These are phyloP conservation scores for Nelumbo lutea DNA, from an alignment of 164 flowering plant genomes.

Conservation along the genomic window DNA sequence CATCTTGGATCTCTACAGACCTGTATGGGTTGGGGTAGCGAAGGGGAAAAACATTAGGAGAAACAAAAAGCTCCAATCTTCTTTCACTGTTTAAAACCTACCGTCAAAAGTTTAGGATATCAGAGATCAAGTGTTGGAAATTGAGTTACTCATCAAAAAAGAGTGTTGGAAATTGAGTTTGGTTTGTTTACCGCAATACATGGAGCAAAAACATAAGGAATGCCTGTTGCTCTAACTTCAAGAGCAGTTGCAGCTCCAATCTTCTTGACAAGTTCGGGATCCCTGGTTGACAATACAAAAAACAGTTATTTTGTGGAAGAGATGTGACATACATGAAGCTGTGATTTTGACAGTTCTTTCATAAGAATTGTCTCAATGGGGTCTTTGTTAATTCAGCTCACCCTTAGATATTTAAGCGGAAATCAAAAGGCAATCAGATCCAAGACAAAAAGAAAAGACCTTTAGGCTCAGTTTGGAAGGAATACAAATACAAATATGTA, in stretches of 20 bases:
- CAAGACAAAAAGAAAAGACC: too few species aligned
- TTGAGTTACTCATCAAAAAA: background rate
- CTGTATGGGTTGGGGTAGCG: slow-evolving; percentile 17
- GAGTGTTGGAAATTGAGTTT: background rate
- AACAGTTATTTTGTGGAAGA: background rate
- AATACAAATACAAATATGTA: too few species aligned
- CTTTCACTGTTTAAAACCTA: background rate
- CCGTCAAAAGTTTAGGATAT: background rate
- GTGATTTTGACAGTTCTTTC: too few species aligned
- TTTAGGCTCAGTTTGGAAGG: too few species aligned
- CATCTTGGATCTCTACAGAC: slow-evolving; percentile 77
- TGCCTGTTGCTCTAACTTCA: slow-evolving; percentile 76
- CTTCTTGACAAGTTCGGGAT: slow-evolving; percentile 49
- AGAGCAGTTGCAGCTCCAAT: slow-evolving; percentile 73
- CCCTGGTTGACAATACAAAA: slow-evolving; percentile 25
- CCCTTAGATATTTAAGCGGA: too few species aligned
- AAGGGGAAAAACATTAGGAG: background rate
- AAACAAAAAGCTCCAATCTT: background rate
- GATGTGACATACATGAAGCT: too few species aligned
- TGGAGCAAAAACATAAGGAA: slow-evolving; percentile 72
- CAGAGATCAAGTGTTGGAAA: background rate
- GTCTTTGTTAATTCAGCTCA: too few species aligned
- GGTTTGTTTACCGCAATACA: slow-evolving; percentile 54
- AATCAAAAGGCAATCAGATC: too few species aligned
- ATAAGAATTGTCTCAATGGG: too few species aligned